Base-by-base conservation (phyloP, 2,329 filamentous ascomycete genomes). In the Phoma sp. region DNA sequence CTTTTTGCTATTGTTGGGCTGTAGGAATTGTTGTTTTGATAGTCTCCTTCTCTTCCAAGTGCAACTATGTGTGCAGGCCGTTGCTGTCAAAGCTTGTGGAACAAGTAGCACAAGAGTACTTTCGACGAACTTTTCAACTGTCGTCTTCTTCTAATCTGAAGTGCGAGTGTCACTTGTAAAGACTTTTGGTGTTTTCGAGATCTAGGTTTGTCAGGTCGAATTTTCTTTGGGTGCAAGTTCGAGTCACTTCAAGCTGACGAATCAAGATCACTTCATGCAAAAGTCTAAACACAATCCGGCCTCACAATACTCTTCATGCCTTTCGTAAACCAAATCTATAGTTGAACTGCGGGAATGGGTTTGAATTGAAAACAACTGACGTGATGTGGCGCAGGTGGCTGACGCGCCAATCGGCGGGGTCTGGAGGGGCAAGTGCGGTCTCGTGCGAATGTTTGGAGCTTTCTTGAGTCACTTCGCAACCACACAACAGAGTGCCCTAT, bases 381-480 rank as follows among this genome's bases (percentile, higher is more conserved):
- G 52, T 38, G 52, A 37, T 43, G 55, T 58, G 51, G 55, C 55
- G 51, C 29, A 35, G 31, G 55, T 60, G 55, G 60, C 57, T 55
- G 35, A 25, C 45, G 50, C 41, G 37, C 51, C 51, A 51, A 52
- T 51, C 47, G 51, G 57, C 55, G 60, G 60, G 57, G 60, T 57
- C 62, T 63, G 65, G 67, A 62, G 68, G 68, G 68, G 65, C 62
- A 63, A 49, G 46, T 51, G 35, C 47, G 44, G 53, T 54, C 43
- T 54, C 58, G 40, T 46, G 48, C 55, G 56, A 48, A 57, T 58
- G 57, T 43, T 43, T 54, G 51, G 55, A 57, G 53, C 49, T 48
- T 54, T 57, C 57, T 67, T 68, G 65, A 68, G 58, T 68, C 65
- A 68, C 57, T 60, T 56, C 50, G 58, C 55, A 56, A 61, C 45